Percentiles rank a stretch among this genome's conserved stretches.
These are phyloP conservation scores for Populus nigra DNA, from an alignment of 345 rosid genomes.

Conservation along the genomic window DNA sequence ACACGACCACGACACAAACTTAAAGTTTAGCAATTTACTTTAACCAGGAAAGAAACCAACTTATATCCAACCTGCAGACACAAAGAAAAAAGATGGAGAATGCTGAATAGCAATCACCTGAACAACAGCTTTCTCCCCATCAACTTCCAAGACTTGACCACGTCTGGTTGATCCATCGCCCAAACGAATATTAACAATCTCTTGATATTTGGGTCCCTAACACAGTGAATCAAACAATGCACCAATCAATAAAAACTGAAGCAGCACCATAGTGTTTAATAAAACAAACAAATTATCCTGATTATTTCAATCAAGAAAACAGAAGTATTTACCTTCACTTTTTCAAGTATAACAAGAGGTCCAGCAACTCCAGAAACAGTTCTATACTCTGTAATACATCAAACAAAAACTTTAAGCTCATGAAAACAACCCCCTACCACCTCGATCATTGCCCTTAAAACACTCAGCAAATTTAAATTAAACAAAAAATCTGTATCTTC, in stretches of 20 bases:
- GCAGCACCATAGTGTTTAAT: neutral
- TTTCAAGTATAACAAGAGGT: conserved; percentile 87
- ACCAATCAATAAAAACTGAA: neutral
- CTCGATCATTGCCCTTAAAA: neutral
- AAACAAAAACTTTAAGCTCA: neutral
- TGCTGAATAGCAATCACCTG: conserved; percentile 47
- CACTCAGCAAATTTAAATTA: neutral
- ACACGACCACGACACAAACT: neutral
- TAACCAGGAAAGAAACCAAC: neutral
- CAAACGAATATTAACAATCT: conserved; percentile 88
- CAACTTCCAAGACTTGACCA: conserved; percentile 97
- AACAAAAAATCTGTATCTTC: neutral
- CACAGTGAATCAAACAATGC: conserved; percentile 1
- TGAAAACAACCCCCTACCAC: neutral
- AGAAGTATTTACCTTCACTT: conserved; percentile 62
- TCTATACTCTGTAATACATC: conserved; percentile 65
- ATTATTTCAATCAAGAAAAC: neutral
- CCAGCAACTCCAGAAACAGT: conserved; percentile 99
- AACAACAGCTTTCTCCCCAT: conserved; percentile 97
- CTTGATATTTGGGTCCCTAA: conserved; percentile 96
- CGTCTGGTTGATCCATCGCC: conserved; percentile 93
- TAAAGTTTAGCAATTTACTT: neutral
- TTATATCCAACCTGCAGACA: neutral
- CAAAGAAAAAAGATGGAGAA: neutral
- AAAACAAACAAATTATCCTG: neutral